A percentile compares a stretch with the other conserved stretches of the same genome.
Evolutionary conservation across 2,329 filamentous ascomycete species (phyloP).

Genomic region (Sordariomycetes sp.): DNA sequence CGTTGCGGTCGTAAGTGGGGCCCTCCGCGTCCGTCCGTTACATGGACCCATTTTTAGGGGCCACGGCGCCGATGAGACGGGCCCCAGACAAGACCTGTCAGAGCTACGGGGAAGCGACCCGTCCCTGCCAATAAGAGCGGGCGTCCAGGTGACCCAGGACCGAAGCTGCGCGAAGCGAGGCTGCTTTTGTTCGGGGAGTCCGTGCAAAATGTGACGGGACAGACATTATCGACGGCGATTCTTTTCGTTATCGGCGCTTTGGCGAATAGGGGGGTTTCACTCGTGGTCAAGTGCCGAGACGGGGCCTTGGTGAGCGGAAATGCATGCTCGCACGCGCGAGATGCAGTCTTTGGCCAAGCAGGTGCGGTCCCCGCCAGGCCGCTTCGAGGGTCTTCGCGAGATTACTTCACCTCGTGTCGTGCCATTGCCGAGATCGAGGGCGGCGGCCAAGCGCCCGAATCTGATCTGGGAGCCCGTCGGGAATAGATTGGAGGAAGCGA

Average conservation of each 20-base stretch:
- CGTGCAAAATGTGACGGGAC: neutral
- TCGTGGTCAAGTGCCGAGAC: neutral
- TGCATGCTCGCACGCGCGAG: neutral
- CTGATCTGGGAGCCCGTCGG: too few relatives aligned
- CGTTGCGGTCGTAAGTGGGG: neutral
- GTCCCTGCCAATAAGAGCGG: slow-evolving; percentile 4
- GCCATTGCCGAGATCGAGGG: too few relatives aligned
- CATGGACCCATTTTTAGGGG: neutral
- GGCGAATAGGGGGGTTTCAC: neutral
- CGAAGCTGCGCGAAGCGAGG: neutral
- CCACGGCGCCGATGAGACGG: slow-evolving; percentile 12
- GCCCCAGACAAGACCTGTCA: slow-evolving; percentile 15
- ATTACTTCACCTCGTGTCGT: neutral
- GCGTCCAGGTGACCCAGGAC: neutral
- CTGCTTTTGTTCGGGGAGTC: neutral
- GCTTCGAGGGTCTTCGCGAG: neutral
- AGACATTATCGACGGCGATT: neutral
- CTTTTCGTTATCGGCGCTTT: neutral
- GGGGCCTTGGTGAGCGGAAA: neutral
- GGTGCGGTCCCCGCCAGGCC: neutral
- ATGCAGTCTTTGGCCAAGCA: neutral
- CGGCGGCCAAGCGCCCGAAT: too few relatives aligned
- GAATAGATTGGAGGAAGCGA: too few relatives aligned
- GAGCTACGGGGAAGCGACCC: slow-evolving; percentile 7
- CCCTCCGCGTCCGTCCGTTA: neutral